Base-by-base conservation (phyloP, 164 flowering plant genomes). In the Kingdonia uniflora region DNA sequence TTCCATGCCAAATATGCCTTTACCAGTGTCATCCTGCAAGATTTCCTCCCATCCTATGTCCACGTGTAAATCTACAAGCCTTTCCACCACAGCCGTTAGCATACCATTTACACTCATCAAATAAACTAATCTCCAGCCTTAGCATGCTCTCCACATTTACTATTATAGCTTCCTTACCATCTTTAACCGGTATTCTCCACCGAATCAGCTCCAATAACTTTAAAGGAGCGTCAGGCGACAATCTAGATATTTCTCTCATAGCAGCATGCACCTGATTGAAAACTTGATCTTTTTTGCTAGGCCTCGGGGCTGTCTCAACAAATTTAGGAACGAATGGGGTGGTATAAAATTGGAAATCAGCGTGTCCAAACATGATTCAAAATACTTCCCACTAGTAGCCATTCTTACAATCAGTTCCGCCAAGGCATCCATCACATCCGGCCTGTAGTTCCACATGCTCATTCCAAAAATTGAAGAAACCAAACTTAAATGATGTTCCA, bases 1-100 rank as follows among this genome's bases (percentile, higher is more conserved):
- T 65, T 92, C 99, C 80, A 88, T 75, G 42, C 79, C 74, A 79
- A 92, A 88, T 40, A 92, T 80, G 49, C 85, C 94, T 71, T 80
- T 92, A 53, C 70, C 53, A 14, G 69, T 69, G 39, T 88, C 87
- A 41, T 85, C 95, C 42, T 61, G 73, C 57, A 74, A 29, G 39
- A 79, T 79, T 20, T 80, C 81, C 46, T 82, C 88, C 94, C 95
- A 86, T 42, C 66, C 77, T 68, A 92, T 86, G 52, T 79, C 91
- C 63, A 94, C 99, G 74, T 94, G 97, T 63, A 89, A 73, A 19
- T 86, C 97, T 50, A 87, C 50, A 26, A 94, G 82, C 68, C 75
- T 70, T 62, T 84, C 84, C 56, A 94, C 67, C 42, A 75, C 76
- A 12, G 70, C 65, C 62, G 63, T 55, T 13, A 89, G 74, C 69